Conservation (phyloP, 73 alveolate species). For the Blepharisma stoltei region DNA sequence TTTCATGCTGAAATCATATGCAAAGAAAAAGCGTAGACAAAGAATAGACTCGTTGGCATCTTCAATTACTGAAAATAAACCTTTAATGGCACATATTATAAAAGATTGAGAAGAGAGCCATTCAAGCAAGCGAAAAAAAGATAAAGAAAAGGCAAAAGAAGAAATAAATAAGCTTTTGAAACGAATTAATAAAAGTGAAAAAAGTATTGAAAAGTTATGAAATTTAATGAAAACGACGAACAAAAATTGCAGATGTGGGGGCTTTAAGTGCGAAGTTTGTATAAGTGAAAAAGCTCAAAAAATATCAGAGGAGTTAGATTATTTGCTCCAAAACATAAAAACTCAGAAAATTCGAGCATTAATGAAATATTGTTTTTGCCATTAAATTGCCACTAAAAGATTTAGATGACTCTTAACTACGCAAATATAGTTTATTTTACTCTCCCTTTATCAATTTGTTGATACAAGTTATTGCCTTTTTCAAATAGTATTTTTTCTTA, state of each 20-base stretch:
- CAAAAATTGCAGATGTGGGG: background rate
- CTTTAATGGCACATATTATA: too few species aligned
- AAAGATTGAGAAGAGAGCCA: background rate
- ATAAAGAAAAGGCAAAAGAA: background rate
- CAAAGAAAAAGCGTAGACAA: too few species aligned
- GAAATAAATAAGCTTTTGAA: background rate
- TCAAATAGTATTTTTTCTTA: too few species aligned
- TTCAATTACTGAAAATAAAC: too few species aligned
- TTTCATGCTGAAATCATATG: background rate
- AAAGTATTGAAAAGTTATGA: background rate
- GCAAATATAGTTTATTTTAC: too few species aligned
- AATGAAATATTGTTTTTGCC: too few species aligned
- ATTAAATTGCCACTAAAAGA: too few species aligned
- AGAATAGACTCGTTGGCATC: too few species aligned
- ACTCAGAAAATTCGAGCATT: too few species aligned
- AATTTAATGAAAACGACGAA: background rate
- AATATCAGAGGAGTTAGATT: background rate
- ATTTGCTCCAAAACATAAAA: background rate
- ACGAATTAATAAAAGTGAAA: background rate
- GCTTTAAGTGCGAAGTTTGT: conserved; percentile 8
- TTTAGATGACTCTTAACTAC: too few species aligned
- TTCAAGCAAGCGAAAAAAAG: background rate
- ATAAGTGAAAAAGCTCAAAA: background rate
- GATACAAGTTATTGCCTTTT: too few species aligned
- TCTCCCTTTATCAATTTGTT: too few species aligned